Base-by-base conservation (phyloP, 257 asterid genomes). In the Anisodus tanguticus region DNA sequence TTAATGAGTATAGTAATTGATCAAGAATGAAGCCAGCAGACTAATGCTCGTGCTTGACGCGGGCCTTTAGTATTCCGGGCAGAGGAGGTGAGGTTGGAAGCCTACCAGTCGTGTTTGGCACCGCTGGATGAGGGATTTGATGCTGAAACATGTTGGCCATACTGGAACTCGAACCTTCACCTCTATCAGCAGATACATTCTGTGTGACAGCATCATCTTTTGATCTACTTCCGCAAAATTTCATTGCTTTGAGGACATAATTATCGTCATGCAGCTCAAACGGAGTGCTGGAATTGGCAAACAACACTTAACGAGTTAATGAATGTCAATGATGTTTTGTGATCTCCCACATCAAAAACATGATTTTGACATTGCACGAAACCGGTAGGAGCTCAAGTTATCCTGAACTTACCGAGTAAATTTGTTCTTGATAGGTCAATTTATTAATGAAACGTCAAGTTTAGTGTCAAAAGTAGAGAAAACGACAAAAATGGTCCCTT, bases 241-340 rank as follows among this genome's bases (percentile, higher is more conserved):
- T 93, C 99, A 97, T 95, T 66, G 97, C 97, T 89, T 93, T 97
- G 80, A 97, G 98, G 45, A 97, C 97, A 51, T 92, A 95, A 74
- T 93, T 92, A 79, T 97, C 99, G 45, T 97, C 98, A 35, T 97
- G 99, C 51, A 97, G 94, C 95, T 97, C 98, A 84, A 97, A 97
- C 1, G 98, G 98, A 43, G 98, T 97, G 92, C 99, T 97, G 97
- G 86, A 87, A 68, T 83, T 26, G n/a, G 15, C 2, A 76, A 57
- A 66, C 41, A 69, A 79, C 4, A 63, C 6, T 63, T 35, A 1
- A 78, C 35, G 83, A 22, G 64, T 15, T 55, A 26, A 39, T 41
- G 51, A 12, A 77, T 37, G 35, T 31, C 35, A 31, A 31, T 31
- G 35, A 22, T 22, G 6, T 8, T 62, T 6, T 37, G 3, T 4